A percentile compares a stretch with the other conserved stretches of the same genome.
These are phyloP conservation scores for Plenodomus tracheiphilus DNA, from an alignment of 2,329 filamentous ascomycete species.

Conservation along the genomic window DNA sequence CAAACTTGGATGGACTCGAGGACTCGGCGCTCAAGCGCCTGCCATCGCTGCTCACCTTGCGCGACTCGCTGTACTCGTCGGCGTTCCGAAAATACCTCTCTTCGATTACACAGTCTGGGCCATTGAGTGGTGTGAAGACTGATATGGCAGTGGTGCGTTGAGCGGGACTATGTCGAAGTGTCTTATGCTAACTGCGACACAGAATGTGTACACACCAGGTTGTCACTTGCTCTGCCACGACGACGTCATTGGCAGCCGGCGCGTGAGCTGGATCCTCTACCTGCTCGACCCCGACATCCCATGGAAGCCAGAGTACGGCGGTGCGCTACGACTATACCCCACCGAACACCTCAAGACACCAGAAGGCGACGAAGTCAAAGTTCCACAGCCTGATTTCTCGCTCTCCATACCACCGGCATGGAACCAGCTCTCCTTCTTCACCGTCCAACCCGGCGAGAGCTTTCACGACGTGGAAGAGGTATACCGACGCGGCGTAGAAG, in stretches of 20 bases:
- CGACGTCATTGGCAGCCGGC: constrained; percentile 95
- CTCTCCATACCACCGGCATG: constrained; percentile 91
- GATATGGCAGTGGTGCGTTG: constrained; percentile 84
- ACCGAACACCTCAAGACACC: constrained; percentile 65
- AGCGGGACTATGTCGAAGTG: background rate
- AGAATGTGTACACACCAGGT: constrained; percentile 92
- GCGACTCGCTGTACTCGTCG: constrained; percentile 90
- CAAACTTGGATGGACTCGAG: constrained; percentile 92
- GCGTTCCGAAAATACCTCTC: constrained; percentile 89
- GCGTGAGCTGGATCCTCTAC: constrained; percentile 96
- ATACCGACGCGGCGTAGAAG: constrained; percentile 66
- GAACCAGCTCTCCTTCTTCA: constrained; percentile 98
- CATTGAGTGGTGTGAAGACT: constrained; percentile 89
- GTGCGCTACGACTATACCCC: constrained; percentile 85
- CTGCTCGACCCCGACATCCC: constrained; percentile 87
- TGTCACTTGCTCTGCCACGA: constrained; percentile 96
- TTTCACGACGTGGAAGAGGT: constrained; percentile 99
- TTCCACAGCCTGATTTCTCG: constrained; percentile 75
- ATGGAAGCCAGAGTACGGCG: constrained; percentile 92
- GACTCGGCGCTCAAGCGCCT: constrained; percentile 82
- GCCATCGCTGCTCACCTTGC: constrained; percentile 86
- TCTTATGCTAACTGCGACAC: constrained; percentile 13
- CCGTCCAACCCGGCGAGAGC: constrained; percentile 96
- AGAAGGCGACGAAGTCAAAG: constrained; percentile 74
- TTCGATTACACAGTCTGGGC: constrained; percentile 80